These are phyloP conservation scores for Collybiopsis luxurians DNA, from an alignment of 768 basidiomycete species.

Conservation along the genomic window DNA sequence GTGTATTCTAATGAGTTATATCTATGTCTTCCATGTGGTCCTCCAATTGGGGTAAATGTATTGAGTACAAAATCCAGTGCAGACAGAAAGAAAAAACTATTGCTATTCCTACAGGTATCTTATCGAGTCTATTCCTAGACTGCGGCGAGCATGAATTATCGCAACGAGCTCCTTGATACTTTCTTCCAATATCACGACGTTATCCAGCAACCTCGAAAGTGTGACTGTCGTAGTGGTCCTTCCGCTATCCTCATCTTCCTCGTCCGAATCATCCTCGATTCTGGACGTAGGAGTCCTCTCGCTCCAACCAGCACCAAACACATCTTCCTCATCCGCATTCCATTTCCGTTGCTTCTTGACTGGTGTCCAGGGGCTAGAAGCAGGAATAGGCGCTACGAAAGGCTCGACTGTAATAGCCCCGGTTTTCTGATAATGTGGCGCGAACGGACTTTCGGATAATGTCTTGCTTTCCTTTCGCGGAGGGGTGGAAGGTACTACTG, in stretches of 20 bases:
- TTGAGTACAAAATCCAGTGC: no score
- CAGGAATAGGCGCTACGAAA: slow-evolving; percentile 57
- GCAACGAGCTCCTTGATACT: slow-evolving; percentile 90
- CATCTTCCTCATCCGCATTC: slow-evolving; percentile 66
- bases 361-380: slow-evolving; percentile 64
- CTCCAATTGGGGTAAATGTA: no score
- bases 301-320: slow-evolving; percentile 58
- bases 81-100: no score
- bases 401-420: slow-evolving; percentile 69
- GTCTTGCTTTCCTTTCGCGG: slow-evolving; percentile 37
- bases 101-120: slow-evolving; percentile 71
- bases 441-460: slow-evolving; percentile 74
- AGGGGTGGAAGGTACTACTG: slow-evolving; percentile 44
- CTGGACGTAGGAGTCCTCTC: slow-evolving; percentile 25
- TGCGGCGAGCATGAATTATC: slow-evolving; percentile 78
- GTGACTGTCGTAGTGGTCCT: slow-evolving; percentile 49
- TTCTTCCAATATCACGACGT: slow-evolving; percentile 93
- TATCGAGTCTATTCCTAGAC: slow-evolving; percentile 80
- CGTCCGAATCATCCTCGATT: slow-evolving; percentile 19
- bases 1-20: no score
- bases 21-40: no score
- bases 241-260: slow-evolving; percentile 27
- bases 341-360: slow-evolving; percentile 44
- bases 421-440: slow-evolving; percentile 80
- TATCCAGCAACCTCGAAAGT: slow-evolving; percentile 84